These are phyloP conservation scores for Yarrowia porcina DNA, from an alignment of 805 yeast genomes.

Conservation along the genomic window DNA sequence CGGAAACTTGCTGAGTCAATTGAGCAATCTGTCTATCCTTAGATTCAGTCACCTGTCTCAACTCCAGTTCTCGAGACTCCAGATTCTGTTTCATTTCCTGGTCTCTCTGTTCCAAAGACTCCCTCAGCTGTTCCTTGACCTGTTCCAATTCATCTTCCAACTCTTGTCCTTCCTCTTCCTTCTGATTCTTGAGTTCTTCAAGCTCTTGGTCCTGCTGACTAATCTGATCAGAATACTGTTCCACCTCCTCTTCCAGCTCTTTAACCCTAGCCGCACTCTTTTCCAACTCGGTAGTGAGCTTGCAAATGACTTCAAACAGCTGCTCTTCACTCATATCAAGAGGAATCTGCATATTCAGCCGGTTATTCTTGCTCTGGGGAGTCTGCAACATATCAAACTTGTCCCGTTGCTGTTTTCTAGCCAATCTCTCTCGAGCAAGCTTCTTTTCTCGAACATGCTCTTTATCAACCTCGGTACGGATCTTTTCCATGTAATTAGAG, in stretches of 20 bases:
- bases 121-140: too few species aligned
- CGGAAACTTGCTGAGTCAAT: background rate
- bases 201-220: background rate
- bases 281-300: background rate
- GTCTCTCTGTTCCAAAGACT: too few species aligned
- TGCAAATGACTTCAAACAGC: background rate
- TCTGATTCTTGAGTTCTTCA: background rate
- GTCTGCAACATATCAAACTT: background rate
- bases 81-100: background rate
- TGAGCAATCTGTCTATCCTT: background rate
- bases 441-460: background rate
- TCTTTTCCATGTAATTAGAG: background rate
- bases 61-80: background rate
- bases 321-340: background rate
- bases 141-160: background rate
- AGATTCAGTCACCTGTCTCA: background rate
- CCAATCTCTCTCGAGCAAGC: background rate
- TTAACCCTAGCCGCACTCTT: background rate
- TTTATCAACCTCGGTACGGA: background rate
- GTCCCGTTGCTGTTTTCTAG: background rate
- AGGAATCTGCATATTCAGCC: background rate
- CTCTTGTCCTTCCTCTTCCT: background rate
- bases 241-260: background rate
- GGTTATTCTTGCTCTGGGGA: background rate
- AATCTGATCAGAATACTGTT: background rate